Conservation (phyloP, 2,329 filamentous ascomycete species). For the Colletotrichum viniferum region DNA sequence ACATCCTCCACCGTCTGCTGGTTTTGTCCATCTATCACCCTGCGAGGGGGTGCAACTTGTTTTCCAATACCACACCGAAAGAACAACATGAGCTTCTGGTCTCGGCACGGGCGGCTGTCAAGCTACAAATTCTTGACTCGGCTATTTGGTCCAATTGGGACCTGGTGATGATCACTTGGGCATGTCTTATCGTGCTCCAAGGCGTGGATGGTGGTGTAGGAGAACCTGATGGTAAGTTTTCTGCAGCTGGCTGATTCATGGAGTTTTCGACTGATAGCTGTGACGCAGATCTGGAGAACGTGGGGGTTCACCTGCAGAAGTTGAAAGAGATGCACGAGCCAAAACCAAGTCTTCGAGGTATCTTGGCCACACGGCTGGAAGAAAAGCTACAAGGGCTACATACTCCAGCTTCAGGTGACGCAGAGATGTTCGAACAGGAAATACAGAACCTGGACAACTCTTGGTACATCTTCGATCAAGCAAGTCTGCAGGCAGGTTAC, state of each 20-base stretch:
- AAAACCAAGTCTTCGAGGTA: conserved; percentile 26
- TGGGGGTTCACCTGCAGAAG: conserved; percentile 31
- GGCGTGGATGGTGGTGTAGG: conserved; percentile 43
- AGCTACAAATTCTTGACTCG: conserved; percentile 42
- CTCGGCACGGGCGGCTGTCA: conserved; percentile 43
- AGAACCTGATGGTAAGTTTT: conserved; percentile 36
- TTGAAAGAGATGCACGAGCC: conserved; percentile 32
- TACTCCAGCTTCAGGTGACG: conserved; percentile 24
- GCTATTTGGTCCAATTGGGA: conserved; percentile 50
- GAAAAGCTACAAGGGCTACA: conserved; percentile 28
- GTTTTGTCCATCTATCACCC: conserved; percentile 49
- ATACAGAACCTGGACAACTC: conserved; percentile 24
- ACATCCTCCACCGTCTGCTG: conserved; percentile 43
- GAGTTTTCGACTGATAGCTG: neutral
- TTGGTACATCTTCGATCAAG: conserved; percentile 31
- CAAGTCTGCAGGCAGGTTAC: conserved; percentile 26
- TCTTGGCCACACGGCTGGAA: conserved; percentile 28
- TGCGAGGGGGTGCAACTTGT: conserved; percentile 42
- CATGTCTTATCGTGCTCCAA: conserved; percentile 46
- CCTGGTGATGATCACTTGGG: conserved; percentile 48
- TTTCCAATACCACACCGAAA: conserved; percentile 38
- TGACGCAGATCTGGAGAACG: conserved; percentile 29
- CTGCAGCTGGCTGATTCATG: neutral
- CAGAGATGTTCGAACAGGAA: conserved; percentile 10
- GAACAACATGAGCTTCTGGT: conserved; percentile 45